Evolutionary conservation across 108 stramenopile species (phyloP).

Genomic region (Skeletonema menzelii): DNA sequence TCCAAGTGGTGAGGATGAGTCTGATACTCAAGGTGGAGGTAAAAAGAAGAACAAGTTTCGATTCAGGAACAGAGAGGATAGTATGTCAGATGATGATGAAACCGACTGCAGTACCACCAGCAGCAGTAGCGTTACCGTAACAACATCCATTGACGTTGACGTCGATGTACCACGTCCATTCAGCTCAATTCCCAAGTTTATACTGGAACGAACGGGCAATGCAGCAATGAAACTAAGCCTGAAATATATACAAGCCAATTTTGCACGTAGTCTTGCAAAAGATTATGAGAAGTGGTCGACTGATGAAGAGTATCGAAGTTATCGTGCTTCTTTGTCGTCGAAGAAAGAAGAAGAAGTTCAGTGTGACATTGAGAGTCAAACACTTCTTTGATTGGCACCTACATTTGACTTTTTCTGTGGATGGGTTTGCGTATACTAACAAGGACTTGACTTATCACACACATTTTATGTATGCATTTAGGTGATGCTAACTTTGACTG

Average conservation of each 20-base stretch:
- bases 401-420: too few relatives aligned
- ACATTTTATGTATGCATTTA: too few relatives aligned
- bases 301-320: constrained; percentile 31
- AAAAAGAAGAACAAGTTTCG: too few relatives aligned
- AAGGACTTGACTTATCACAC: too few relatives aligned
- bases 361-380: too few relatives aligned
- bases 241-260: constrained; percentile 32
- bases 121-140: constrained; percentile 14
- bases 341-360: background rate
- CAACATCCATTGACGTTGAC: constrained; percentile 38
- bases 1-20: background rate
- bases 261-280: constrained; percentile 32
- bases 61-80: too few relatives aligned
- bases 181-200: constrained; percentile 33
- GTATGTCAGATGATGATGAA: background rate
- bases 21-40: background rate
- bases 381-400: too few relatives aligned
- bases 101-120: background rate
- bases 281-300: constrained; percentile 45
- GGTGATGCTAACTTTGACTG: too few relatives aligned
- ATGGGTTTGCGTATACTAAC: too few relatives aligned
- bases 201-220: constrained; percentile 33
- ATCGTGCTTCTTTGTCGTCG: constrained; percentile 30
- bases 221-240: constrained; percentile 42
- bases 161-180: constrained; percentile 47